Conservation (phyloP, 441 rosid genomes). For the Pelargonium hybrid region DNA sequence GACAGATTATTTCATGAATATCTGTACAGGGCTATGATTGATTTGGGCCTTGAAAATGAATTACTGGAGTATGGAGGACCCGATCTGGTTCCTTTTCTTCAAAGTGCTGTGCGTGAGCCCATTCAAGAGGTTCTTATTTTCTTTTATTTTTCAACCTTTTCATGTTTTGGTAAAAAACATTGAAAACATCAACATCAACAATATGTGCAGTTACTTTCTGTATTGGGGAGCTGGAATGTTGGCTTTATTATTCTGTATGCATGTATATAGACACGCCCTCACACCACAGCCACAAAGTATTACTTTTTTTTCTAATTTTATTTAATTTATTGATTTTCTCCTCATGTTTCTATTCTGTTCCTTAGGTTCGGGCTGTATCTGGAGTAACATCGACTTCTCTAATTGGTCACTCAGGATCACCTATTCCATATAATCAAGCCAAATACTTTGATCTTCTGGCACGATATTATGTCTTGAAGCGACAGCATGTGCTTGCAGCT, state of each 20-base stretch:
- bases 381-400: constrained; percentile 37
- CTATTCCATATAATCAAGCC: constrained; percentile 47
- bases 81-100: constrained; percentile 93
- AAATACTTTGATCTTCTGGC: constrained; percentile 84
- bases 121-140: constrained; percentile 46
- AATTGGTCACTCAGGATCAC: constrained; percentile 44
- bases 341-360: constrained; percentile 17
- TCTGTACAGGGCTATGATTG: constrained; percentile 67
- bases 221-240: not conserved
- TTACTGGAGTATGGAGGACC: constrained; percentile 91
- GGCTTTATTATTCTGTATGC: not conserved
- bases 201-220: not conserved
- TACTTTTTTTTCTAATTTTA: not conserved
- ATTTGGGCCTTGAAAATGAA: constrained; percentile 87
- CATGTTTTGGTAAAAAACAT: constrained; percentile 1
- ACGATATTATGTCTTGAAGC: constrained; percentile 74
- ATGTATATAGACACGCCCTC: not conserved
- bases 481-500: constrained; percentile 93
- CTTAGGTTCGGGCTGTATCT: constrained; percentile 42
- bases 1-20: constrained; percentile 80
- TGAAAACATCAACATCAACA: constrained; percentile 3
- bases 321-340: not conserved
- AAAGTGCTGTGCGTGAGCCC: constrained; percentile 58
- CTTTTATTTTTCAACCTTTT: constrained; percentile 12
- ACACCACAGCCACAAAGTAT: no score